Conservation (phyloP, 345 rosid genomes). For the Ailanthus altissimus region DNA sequence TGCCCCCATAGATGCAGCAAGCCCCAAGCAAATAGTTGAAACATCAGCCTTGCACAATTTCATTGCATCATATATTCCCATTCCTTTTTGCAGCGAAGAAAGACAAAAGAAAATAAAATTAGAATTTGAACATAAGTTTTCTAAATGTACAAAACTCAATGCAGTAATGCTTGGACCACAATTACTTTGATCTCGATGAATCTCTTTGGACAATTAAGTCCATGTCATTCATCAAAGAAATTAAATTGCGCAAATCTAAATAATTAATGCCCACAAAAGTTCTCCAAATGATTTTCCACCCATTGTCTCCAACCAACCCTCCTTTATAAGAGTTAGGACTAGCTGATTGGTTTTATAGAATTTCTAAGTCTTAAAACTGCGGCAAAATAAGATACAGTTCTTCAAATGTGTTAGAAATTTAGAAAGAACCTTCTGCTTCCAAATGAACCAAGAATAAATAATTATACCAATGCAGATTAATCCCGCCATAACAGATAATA, state of each 20-base stretch:
- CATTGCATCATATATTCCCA: conserved; percentile 98
- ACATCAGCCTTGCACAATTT: conserved; percentile 94
- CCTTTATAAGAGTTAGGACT: not conserved
- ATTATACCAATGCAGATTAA: not conserved
- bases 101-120: conserved; percentile 10
- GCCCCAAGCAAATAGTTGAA: conserved; percentile 89
- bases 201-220: not conserved
- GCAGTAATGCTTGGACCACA: not conserved
- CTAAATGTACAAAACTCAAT: not conserved
- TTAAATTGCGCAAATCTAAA: not conserved
- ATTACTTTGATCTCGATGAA: not conserved
- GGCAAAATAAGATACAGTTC: not conserved
- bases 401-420: not conserved
- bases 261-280: not conserved
- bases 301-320: not conserved
- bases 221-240: not conserved
- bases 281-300: not conserved
- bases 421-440: not conserved
- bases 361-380: not conserved
- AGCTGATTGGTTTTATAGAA: not conserved
- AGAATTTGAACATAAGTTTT: conserved; percentile 7
- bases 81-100: conserved; percentile 45
- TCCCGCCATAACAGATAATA: not conserved
- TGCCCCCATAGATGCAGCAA: conserved; percentile 96
- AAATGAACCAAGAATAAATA: not conserved